Percentiles rank a stretch among this genome's conserved stretches.
Evolutionary conservation across 805 yeast genomes (phyloP).

Genomic region (Pichia deserticola): DNA sequence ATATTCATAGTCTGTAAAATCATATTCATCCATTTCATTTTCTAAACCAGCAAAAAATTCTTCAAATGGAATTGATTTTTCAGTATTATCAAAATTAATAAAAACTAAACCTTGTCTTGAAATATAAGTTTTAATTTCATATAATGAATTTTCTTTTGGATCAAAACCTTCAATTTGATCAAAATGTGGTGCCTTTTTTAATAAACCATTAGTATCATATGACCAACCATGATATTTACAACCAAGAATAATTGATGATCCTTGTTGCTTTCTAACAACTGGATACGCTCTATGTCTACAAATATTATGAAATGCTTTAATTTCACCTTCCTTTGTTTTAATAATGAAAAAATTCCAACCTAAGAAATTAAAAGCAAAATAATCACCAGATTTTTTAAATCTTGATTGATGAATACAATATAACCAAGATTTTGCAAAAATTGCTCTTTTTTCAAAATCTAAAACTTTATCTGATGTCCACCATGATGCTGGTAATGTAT

Average conservation of each 20-base stretch:
- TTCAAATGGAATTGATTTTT: constrained; percentile 39
- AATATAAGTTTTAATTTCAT: constrained; percentile 45
- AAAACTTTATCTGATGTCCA: constrained; percentile 54
- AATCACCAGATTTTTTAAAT: constrained; percentile 52
- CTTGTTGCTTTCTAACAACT: constrained; percentile 49
- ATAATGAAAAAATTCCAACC: constrained; percentile 52
- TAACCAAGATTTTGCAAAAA: constrained; percentile 51
- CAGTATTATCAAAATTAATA: constrained; percentile 44
- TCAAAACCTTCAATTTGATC: constrained; percentile 52
- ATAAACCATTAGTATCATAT: constrained; percentile 51
- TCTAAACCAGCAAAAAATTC: constrained; percentile 46
- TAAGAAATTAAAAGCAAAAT: constrained; percentile 40
- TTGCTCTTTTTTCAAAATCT: constrained; percentile 51
- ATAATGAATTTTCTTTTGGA: constrained; percentile 48
- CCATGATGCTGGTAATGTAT: constrained; percentile 61
- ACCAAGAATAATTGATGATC: constrained; percentile 50
- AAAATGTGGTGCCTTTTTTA: constrained; percentile 57
- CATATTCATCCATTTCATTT: constrained; percentile 48
- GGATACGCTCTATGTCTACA: constrained; percentile 64
- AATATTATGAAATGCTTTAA: constrained; percentile 56
- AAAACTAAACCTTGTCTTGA: constrained; percentile 52
- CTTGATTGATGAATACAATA: constrained; percentile 45
- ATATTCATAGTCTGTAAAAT: constrained; percentile 53
- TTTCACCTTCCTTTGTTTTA: constrained; percentile 42
- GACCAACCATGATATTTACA: constrained; percentile 64